Evolutionary conservation across 768 basidiomycete genomes (phyloP).

Genomic region (Hirschioporus abietinus): DNA sequence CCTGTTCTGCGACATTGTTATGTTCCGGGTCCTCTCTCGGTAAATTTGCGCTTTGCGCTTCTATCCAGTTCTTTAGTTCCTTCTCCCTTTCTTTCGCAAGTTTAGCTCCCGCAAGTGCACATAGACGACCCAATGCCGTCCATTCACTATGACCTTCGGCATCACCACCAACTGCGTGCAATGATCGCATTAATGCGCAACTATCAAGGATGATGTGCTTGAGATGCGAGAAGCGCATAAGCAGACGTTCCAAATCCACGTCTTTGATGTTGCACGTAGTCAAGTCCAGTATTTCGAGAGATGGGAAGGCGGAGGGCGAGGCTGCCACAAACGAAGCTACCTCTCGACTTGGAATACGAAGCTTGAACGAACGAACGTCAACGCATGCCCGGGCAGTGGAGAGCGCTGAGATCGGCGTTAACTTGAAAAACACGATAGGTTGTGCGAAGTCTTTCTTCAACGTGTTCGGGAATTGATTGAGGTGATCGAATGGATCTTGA

Average conservation of each 20-base stretch:
- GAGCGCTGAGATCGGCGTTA: constrained; percentile 48
- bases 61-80: constrained; percentile 46
- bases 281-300: constrained; percentile 63
- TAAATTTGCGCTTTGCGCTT: constrained; percentile 16
- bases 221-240: constrained; percentile 45
- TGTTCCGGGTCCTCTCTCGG: background rate
- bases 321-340: constrained; percentile 7
- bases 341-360: constrained; percentile 21
- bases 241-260: constrained; percentile 47
- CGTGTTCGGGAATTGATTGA: constrained; percentile 21
- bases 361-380: constrained; percentile 56
- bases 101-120: constrained; percentile 56
- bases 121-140: constrained; percentile 52
- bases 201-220: constrained; percentile 68
- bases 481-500: constrained; percentile 53
- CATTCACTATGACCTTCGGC: constrained; percentile 52
- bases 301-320: constrained; percentile 29
- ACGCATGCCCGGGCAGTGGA: constrained; percentile 59
- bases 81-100: constrained; percentile 66
- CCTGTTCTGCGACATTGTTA: constrained; percentile 14
- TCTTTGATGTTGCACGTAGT: constrained; percentile 60
- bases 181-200: constrained; percentile 44
- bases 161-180: constrained; percentile 28
- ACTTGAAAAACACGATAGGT: constrained; percentile 79
- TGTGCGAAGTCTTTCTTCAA: constrained; percentile 57